Evolutionary conservation across 2,329 filamentous ascomycete genomes (phyloP).

Genomic region (Gaeumannomyces sp.): DNA sequence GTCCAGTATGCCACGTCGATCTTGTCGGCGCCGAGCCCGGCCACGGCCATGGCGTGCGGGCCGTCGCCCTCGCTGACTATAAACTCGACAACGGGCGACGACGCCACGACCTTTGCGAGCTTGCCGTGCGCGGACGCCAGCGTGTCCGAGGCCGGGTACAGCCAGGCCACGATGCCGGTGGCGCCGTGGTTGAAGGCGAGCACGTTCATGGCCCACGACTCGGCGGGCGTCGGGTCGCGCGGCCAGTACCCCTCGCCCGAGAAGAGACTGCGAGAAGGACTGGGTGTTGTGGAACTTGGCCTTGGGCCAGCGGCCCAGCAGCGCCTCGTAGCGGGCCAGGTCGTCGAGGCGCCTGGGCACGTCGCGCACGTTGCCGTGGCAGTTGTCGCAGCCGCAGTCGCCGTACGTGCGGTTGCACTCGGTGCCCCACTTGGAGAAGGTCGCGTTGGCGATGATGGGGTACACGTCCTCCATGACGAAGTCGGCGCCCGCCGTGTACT

Average conservation of each 20-base stretch:
- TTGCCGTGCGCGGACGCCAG: conserved; percentile 32
- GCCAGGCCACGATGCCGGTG: conserved; percentile 37
- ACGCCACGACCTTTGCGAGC: conserved; percentile 32
- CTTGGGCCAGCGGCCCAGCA: conserved; percentile 36
- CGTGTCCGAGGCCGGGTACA: conserved; percentile 33
- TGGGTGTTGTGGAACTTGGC: conserved; percentile 40
- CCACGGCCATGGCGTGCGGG: conserved; percentile 14
- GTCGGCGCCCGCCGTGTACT: conserved; percentile 49
- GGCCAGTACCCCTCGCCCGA: conserved; percentile 41
- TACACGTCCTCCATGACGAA: conserved; percentile 56
- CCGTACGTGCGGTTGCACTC: conserved; percentile 53
- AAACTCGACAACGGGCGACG: conserved; percentile 31
- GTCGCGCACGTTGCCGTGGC: conserved; percentile 45
- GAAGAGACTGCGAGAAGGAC: conserved; percentile 38
- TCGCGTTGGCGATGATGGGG: conserved; percentile 51
- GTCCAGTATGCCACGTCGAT: conserved; percentile 33
- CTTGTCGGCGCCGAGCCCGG: conserved; percentile 16
- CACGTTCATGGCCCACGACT: conserved; percentile 38
- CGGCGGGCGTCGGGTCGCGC: conserved; percentile 36
- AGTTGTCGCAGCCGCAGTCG: conserved; percentile 59
- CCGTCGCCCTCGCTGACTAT: conserved; percentile 26
- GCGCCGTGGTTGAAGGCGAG: conserved; percentile 40
- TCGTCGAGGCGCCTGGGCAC: conserved; percentile 37
- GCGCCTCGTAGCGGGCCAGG: conserved; percentile 30
- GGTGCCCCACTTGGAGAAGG: conserved; percentile 49